Evolutionary conservation across 371 early-diverging fungal genomes (phyloP).

Genomic region (Haplosporangium sp.): DNA sequence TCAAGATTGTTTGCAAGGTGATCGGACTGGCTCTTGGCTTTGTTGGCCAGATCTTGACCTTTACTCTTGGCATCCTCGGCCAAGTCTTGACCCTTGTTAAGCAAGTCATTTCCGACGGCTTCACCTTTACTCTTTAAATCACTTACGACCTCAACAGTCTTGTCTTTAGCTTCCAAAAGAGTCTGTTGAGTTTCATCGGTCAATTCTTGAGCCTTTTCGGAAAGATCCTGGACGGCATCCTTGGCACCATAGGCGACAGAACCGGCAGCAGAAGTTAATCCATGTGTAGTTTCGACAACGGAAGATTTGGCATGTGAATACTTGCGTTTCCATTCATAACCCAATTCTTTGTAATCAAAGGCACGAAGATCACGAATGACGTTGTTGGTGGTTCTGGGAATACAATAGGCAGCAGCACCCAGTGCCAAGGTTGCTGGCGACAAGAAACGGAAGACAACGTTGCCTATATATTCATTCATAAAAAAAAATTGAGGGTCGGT

Average conservation of each 20-base stretch:
- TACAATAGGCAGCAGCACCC: constrained; percentile 42
- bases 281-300: constrained; percentile 23
- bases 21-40: constrained; percentile 3
- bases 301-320: constrained; percentile 24
- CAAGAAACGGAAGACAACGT: constrained; percentile 38
- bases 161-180: constrained; percentile 27
- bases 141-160: constrained; percentile 20
- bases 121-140: constrained; percentile 22
- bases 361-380: constrained; percentile 31
- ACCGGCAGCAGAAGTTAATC: constrained; percentile 14
- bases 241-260: constrained; percentile 17
- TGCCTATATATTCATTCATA: constrained; percentile 9
- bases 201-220: constrained; percentile 35
- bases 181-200: constrained; percentile 27
- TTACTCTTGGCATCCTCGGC: constrained; percentile 16
- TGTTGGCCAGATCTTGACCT: constrained; percentile 7
- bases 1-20: constrained; percentile 6
- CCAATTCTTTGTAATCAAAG: constrained; percentile 28
- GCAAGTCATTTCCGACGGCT: constrained; percentile 17
- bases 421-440: constrained; percentile 36
- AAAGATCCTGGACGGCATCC: constrained; percentile 30
- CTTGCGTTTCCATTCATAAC: constrained; percentile 30
- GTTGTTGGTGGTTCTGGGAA: constrained; percentile 50
- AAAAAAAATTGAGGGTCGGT: background rate
- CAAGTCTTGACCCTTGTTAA: constrained; percentile 12